These are phyloP conservation scores for Gaertneriomyces sp. DNA, from an alignment of 192 early-diverging fungal genomes.

Conservation along the genomic window DNA sequence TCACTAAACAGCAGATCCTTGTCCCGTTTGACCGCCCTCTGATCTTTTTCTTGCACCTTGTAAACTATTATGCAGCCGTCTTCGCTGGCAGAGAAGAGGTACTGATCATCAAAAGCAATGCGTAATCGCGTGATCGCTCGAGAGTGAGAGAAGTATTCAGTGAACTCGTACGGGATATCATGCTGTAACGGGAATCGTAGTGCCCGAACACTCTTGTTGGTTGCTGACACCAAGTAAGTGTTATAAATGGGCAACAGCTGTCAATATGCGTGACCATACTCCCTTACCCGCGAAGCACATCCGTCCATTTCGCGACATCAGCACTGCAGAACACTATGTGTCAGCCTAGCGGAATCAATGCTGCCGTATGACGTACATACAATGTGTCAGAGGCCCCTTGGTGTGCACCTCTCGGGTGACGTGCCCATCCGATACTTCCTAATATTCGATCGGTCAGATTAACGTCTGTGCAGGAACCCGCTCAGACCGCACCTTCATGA, in stretches of 20 bases:
- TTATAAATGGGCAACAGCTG: no score
- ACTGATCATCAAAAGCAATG: conserved; percentile 46
- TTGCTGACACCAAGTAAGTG: conserved; percentile 23
- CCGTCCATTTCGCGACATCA: conserved; percentile 15
- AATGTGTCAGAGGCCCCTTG: conserved; percentile 19
- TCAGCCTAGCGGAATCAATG: no score
- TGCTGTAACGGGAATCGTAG: conserved; percentile 44
- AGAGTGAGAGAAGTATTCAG: conserved; percentile 38
- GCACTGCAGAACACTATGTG: background rate
- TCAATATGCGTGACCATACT: no score
- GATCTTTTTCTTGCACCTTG: conserved; percentile 46
- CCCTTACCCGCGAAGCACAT: conserved; percentile 28
- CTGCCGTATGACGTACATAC: conserved; percentile 7
- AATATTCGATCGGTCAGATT: background rate
- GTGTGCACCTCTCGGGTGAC: conserved; percentile 18
- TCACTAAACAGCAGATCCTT: conserved; percentile 49
- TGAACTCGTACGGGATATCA: conserved; percentile 27
- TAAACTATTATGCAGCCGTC: conserved; percentile 53
- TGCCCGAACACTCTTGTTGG: conserved; percentile 37
- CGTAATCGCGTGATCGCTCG: conserved; percentile 38
- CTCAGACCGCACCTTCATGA: conserved; percentile 16
- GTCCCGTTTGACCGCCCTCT: conserved; percentile 39
- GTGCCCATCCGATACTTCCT: conserved; percentile 39
- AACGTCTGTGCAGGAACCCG: background rate
- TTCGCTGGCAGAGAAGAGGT: conserved; percentile 47